Base-by-base conservation (phyloP, 2,329 filamentous ascomycete genomes). In the Aureobasidium leucospermi region DNA sequence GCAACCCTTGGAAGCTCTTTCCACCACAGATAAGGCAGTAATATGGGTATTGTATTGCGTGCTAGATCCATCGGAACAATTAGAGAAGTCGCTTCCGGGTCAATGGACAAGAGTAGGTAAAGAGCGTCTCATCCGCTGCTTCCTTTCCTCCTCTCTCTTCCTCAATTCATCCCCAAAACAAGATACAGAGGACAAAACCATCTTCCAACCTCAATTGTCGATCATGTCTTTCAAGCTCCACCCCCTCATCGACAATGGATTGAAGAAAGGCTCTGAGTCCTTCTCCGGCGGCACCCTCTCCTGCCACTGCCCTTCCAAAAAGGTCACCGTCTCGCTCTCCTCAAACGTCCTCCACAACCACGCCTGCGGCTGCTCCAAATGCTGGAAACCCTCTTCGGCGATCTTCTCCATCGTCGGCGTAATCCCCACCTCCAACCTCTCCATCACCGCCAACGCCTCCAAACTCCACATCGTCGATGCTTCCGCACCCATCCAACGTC, bases 301-400 rank as follows among this genome's bases (percentile, higher is more conserved):
- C 70, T 88, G 85, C 77, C 79, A 80, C 66, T 88, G 85, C 76
- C 59, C 23, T 4, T 23, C 23, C 23, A 2, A 72, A 10, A 74
- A 79, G 29, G 81, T 88, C 61, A 79, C 83, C 66, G 77, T 88
- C 23, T 78, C 77, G 0, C 76, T 88, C 41, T 70, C 66, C 60
- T 75, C 79, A 68, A 82, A 87, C 65, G 81, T 88, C 59, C 74
- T 78, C 1, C 84, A 87, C 76, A 87, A 88, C 76, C 85, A 88
- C 73, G 84, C 83, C 59, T 88, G 85, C 72, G 85, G 85, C 63
- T 88, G 85, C 74, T 86, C 84, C 58, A 85, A 87, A 71, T 88
- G 85, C 79, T 88, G 84, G 84, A 88, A 87, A 72, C 85, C 85
- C 5, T 60, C 71, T 2, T 82, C 82, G 32, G 78, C 84, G 0